Conservation (phyloP, 169 alveolate genomes). For the Plasmodium sp. region DNA sequence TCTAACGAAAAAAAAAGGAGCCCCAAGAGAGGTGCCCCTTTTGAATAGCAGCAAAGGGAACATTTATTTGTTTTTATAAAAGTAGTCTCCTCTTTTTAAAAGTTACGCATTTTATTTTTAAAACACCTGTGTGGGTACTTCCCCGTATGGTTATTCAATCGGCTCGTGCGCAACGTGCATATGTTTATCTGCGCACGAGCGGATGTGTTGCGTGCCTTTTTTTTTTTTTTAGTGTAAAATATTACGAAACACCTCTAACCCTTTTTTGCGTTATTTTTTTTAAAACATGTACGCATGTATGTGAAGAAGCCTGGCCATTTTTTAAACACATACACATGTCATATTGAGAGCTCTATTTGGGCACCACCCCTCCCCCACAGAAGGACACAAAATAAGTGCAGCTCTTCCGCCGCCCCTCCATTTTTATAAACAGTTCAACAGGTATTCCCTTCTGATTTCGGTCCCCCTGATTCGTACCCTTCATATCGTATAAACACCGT, state of each 20-base stretch:
- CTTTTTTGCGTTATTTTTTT: not conserved
- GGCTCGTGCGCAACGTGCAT: no score
- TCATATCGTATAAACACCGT: not conserved
- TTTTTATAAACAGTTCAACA: not conserved
- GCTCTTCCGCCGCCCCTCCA: not conserved
- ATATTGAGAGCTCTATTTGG: not conserved
- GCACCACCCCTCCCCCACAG: not conserved
- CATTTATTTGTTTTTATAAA: not conserved
- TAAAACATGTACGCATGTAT: not conserved
- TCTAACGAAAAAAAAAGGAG: not conserved
- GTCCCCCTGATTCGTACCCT: not conserved
- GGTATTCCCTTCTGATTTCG: not conserved
- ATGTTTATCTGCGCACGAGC: not conserved
- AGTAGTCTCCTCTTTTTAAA: not conserved
- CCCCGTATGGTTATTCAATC: not conserved
- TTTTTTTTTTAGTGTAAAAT: not conserved
- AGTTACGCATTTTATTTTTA: not conserved
- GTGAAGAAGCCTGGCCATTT: not conserved
- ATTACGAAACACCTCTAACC: not conserved
- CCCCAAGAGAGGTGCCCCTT: not conserved
- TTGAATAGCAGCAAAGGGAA: not conserved
- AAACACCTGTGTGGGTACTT: not conserved
- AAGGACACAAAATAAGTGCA: not conserved
- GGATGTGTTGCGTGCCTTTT: not conserved
- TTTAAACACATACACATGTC: not conserved